Evolutionary conservation across 352 stramenopile species (phyloP).

Genomic region (Phytophthora fragariae): DNA sequence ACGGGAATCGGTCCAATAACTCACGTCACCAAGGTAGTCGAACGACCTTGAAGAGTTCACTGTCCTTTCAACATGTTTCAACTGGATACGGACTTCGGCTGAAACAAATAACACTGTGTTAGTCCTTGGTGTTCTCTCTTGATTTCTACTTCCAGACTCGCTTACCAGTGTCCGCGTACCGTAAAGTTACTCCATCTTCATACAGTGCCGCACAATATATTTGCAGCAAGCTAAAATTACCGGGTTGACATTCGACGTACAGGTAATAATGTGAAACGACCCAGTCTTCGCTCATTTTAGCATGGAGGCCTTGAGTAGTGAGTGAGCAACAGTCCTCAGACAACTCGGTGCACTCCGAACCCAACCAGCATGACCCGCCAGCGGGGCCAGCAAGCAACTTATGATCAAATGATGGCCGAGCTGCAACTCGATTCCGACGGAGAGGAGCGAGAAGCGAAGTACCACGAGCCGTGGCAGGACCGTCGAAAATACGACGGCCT

Average conservation of each 20-base stretch:
- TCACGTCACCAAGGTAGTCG: too few species aligned
- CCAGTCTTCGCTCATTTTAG: background rate
- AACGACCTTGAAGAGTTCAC: too few species aligned
- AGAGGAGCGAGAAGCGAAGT: constrained; percentile 23
- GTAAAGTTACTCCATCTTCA: too few species aligned
- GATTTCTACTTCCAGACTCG: too few species aligned
- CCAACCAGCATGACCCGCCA: constrained; percentile 12
- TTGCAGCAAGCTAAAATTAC: constrained; percentile 10
- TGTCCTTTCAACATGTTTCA: too few species aligned
- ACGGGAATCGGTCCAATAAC: too few species aligned
- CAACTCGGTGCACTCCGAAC: background rate
- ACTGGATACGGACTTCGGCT: too few species aligned
- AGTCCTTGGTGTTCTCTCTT: too few species aligned
- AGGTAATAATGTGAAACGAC: constrained; percentile 14
- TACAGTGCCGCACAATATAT: too few species aligned
- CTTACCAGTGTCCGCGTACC: too few species aligned
- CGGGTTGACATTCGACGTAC: background rate
- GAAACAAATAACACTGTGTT: too few species aligned
- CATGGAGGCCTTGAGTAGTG: background rate
- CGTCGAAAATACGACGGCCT: constrained; percentile 1
- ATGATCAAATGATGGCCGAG: constrained; percentile 44
- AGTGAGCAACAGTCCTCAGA: background rate
- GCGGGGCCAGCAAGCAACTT: constrained; percentile 22
- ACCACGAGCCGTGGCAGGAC: constrained; percentile 1
- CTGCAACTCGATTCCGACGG: constrained; percentile 35